Conservation (phyloP, 1,284 basidiomycete genomes). For the Jaminaea rosea region DNA sequence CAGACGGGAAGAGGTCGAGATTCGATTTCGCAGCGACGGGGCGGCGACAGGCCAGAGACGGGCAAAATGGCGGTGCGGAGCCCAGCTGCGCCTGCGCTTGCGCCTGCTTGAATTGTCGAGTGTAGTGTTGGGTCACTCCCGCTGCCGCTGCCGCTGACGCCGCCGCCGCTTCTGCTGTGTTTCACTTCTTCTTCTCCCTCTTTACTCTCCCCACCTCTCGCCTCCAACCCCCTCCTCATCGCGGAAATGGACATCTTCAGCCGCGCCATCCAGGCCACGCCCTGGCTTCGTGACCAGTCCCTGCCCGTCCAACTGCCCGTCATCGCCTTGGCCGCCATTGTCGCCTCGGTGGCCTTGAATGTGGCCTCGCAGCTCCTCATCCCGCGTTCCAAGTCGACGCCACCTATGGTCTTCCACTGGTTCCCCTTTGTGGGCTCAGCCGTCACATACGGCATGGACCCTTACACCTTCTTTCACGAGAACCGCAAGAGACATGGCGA, state of each 20-base stretch:
- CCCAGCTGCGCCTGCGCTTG: no score
- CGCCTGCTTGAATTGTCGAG: no score
- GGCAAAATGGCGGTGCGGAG: no score
- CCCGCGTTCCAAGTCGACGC: conserved; percentile 46
- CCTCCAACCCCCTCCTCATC: neutral
- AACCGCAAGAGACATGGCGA: conserved; percentile 70
- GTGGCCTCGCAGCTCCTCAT: conserved; percentile 53
- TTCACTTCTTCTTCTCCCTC: neutral
- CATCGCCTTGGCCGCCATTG: conserved; percentile 3
- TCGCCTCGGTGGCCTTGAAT: conserved; percentile 53
- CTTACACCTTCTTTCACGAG: conserved; percentile 64
- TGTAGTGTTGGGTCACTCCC: no score
- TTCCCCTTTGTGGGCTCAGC: conserved; percentile 70
- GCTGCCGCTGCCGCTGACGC: no score
- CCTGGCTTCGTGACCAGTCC: neutral
- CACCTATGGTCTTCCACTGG: conserved; percentile 70
- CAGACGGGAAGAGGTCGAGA: no score
- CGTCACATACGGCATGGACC: conserved; percentile 65
- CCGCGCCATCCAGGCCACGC: neutral
- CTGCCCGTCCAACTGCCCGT: neutral
- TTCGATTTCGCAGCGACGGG: no score
- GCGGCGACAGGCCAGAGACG: no score
- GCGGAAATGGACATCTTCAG: neutral
- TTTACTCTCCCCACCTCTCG: neutral
- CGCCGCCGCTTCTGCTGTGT: no score